Evolutionary conservation across 176 grass and related monocot species (phyloP), one percentile per base, ranked within the genome.

Genomic region (Alloteropsis semialata): DNA sequence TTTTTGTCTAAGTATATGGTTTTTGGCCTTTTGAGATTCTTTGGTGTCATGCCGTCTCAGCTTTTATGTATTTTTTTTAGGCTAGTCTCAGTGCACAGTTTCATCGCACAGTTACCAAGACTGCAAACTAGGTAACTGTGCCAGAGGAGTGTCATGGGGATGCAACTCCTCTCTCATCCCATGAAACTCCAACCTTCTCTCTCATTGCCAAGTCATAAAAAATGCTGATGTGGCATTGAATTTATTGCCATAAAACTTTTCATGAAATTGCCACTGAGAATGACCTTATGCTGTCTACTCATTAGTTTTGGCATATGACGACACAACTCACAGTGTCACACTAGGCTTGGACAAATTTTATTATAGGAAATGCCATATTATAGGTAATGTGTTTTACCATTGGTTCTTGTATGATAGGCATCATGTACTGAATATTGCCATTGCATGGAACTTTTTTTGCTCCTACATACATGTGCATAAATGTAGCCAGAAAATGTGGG

Each of bases 241-340:
- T n/a, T n/a, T n/a, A n/a, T n/a, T n/a, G n/a, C n/a, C n/a, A n/a
- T n/a, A n/a, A n/a, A n/a, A n/a, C n/a, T n/a, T n/a, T n/a, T n/a
- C n/a, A n/a, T n/a, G n/a, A n/a, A n/a, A n/a, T n/a, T n/a, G n/a
- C n/a, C n/a, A n/a, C n/a, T n/a, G n/a, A n/a, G n/a, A n/a, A n/a
- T n/a, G n/a, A n/a, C n/a, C 65, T 73, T 79, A 65, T 88, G 86
- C 65, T 15, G 66, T 46, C 16, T 73, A 45, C 80, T 81, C 56
- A 65, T 79, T 46, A 72, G 28, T 15, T 66, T 54, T 21, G 64
- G n/a, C n/a, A n/a, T 64, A 71, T 67, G 57, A 70, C 44, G 73
- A 60, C 73, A 77, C 64, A 42, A 62, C 0, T 33, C n/a, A n/a
- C n/a, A 37, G 28, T n/a, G n/a, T n/a, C 25, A 53, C 72, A 70